Evolutionary conservation across 2,329 filamentous ascomycete genomes (phyloP), one percentile per base, ranked within the genome.

Genomic region (Pestalotiopsis sp.): DNA sequence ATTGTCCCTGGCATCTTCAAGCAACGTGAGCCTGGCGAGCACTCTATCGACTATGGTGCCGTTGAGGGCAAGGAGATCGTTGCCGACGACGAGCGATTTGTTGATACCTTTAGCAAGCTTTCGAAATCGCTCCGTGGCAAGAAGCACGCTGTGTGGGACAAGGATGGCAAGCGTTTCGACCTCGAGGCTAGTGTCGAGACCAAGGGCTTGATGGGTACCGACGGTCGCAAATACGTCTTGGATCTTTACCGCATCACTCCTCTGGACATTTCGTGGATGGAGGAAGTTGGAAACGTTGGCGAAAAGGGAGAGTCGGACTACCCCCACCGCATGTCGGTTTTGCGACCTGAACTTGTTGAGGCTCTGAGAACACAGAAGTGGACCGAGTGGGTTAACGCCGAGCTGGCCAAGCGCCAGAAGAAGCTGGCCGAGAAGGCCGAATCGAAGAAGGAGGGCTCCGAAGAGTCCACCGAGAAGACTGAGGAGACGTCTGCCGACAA

Each of bases 1-100:
- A 98, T 99, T 72, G 96, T 99, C 20, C 96, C 96, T 4, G 97
- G 96, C 69, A 99, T 99, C 77, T 99, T 99, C 88, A 98, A 98
- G 85, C 96, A 98, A 83, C 91, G 95, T 45, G 96, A 98, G 77
- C 94, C 95, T 38, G 96, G 95, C 66, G 96, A 99, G 88, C 96
- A 97, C 82, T 96, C 98, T 81, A 98, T 99, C 74, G 96, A 99
- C 80, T 99, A 99, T 77, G 96, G 96, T 78, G 96, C 95, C 73
- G 96, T 98, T 39, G 96, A 99, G 79, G 96, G 97, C 73, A 97
- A 97, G 82, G 96, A 99, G 73, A 89, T 97, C 31, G 93, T 99
- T 65, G 95, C 96, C 0, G 92, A 93, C 13, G 94, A 98, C 77
- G 91, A 97, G 77, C 90, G 91, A 23, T 99, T 99, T 75, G 90